These are phyloP conservation scores for Naegleria fowleri DNA, from an alignment of 208 protist species.

Conservation along the genomic window DNA sequence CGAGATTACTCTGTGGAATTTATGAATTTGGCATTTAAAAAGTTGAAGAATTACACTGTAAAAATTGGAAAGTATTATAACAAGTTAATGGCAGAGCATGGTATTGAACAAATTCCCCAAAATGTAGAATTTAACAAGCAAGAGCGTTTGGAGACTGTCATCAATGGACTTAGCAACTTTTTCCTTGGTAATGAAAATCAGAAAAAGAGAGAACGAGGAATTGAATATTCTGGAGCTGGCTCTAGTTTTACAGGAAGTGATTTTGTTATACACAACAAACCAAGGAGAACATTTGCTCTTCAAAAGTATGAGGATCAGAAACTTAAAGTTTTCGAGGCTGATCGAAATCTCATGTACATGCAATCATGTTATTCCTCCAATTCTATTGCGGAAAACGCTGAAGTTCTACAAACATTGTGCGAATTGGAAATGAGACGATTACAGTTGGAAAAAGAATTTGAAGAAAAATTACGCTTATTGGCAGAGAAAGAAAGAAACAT, in stretches of 20 bases:
- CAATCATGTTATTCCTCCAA: background rate
- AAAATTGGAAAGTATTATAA: constrained; percentile 5
- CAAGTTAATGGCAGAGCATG: background rate
- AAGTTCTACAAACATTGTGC: background rate
- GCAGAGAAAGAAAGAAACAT: background rate
- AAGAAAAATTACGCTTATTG: background rate
- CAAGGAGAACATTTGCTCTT: background rate
- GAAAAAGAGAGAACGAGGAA: background rate
- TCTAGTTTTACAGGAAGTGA: background rate
- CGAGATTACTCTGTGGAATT: background rate
- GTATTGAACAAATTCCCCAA: background rate
- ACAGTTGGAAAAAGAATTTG: background rate
- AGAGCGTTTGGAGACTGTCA: background rate
- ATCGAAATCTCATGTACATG: background rate
- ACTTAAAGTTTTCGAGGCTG: background rate
- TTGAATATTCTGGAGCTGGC: background rate
- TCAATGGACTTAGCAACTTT: background rate
- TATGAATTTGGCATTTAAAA: background rate
- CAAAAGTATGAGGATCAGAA: constrained; percentile 11
- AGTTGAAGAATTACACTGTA: background rate
- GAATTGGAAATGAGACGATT: background rate
- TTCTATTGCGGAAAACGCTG: background rate
- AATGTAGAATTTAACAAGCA: background rate
- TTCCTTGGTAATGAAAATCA: background rate
- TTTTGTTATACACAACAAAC: background rate